Conservation (phyloP, 1,284 basidiomycete genomes). For the Sporisorium exsertum region DNA sequence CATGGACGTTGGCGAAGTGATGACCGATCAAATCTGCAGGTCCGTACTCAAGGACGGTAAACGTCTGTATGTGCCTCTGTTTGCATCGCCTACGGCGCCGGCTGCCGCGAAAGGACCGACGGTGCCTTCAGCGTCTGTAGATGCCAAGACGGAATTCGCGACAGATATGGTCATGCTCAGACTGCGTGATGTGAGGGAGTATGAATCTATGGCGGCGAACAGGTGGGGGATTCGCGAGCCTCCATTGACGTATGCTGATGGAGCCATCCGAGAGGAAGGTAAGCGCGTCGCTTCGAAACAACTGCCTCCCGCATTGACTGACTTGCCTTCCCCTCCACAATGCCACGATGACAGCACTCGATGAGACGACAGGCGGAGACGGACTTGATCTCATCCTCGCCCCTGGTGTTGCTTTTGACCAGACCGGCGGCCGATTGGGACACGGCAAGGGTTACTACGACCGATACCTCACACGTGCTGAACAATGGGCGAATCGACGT, state of each 20-base stretch:
- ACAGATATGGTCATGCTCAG: conserved; percentile 70
- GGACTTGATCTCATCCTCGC: conserved; percentile 70
- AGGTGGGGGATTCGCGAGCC: conserved; percentile 70
- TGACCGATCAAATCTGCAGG: conserved; percentile 68
- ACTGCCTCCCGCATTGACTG: conserved; percentile 1
- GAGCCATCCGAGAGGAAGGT: conserved; percentile 49
- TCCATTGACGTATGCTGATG: conserved; percentile 53
- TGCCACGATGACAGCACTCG: conserved; percentile 53
- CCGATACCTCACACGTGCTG: conserved; percentile 62
- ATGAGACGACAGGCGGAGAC: conserved; percentile 53
- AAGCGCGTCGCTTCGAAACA: conserved; percentile 12
- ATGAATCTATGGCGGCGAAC: conserved; percentile 66
- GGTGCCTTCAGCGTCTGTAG: conserved; percentile 19
- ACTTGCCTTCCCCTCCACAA: background rate
- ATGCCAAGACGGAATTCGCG: conserved; percentile 48
- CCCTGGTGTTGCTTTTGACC: conserved; percentile 70
- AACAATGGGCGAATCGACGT: conserved; percentile 41
- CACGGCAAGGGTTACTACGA: conserved; percentile 71
- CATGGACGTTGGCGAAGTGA: conserved; percentile 67
- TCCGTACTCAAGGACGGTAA: conserved; percentile 65
- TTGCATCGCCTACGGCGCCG: conserved; percentile 58
- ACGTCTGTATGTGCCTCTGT: conserved; percentile 69
- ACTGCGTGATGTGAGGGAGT: conserved; percentile 58
- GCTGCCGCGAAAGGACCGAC: conserved; percentile 34
- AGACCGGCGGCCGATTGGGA: conserved; percentile 66